Conservation (phyloP, 1,139 yeast genomes). For the Hyphopichia fennica region DNA sequence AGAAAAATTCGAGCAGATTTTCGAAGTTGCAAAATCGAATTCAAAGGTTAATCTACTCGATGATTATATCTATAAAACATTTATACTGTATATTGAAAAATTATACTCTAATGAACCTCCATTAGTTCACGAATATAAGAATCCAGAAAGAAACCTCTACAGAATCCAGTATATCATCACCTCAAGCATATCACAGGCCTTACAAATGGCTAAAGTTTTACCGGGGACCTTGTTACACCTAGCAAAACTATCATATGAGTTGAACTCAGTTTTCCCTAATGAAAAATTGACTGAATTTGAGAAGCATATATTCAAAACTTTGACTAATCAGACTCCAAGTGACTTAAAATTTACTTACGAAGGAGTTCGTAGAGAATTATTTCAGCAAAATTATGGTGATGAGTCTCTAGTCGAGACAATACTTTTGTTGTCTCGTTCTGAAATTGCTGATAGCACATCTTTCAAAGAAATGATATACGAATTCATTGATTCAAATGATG, state of each 20-base stretch:
- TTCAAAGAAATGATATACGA: slow-evolving; percentile 14
- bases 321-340: slow-evolving; percentile 5
- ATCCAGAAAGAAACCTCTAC: slow-evolving; percentile 31
- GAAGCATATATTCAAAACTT: slow-evolving; percentile 6
- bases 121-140: slow-evolving; percentile 34
- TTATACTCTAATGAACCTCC: slow-evolving; percentile 31
- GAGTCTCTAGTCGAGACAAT: slow-evolving; percentile 23
- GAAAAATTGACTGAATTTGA: slow-evolving; percentile 7
- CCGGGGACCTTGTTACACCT: slow-evolving; percentile 15
- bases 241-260: slow-evolving; percentile 24
- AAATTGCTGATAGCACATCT: slow-evolving; percentile 1
- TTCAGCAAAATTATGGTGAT: slow-evolving; percentile 23
- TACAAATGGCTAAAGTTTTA: slow-evolving; percentile 9
- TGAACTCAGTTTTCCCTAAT: slow-evolving; percentile 18
- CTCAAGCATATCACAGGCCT: slow-evolving; percentile 7
- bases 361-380: slow-evolving; percentile 16
- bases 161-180: slow-evolving; percentile 24
- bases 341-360: slow-evolving; percentile 8
- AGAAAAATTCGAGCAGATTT: slow-evolving; percentile 22
- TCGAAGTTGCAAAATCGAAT: slow-evolving; percentile 8
- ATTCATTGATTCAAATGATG: slow-evolving; percentile 19
- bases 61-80: slow-evolving; percentile 20
- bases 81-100: slow-evolving; percentile 28
- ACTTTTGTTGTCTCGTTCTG: slow-evolving; percentile 15
- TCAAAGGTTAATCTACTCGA: slow-evolving; percentile 10